Evolutionary conservation across 2,329 filamentous ascomycete species (phyloP).

Genomic region (Botrytis byssoidea): DNA sequence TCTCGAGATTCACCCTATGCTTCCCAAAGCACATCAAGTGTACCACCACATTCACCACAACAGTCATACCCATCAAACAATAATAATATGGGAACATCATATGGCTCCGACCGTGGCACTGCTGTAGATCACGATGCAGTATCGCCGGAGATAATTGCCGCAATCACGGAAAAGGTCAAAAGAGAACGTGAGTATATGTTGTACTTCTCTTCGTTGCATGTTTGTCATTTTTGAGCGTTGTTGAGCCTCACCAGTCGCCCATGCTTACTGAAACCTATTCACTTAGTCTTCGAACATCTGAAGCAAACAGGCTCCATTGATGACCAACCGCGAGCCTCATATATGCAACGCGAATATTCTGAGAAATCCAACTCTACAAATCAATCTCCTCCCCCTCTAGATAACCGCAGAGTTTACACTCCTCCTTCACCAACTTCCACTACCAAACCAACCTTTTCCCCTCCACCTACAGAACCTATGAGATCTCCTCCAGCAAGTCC

Average conservation of each 20-base stretch:
- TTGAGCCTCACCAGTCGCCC: conserved; percentile 22
- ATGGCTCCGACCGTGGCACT: conserved; percentile 26
- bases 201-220: conserved; percentile 31
- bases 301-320: conserved; percentile 39
- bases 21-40: conserved; percentile 24
- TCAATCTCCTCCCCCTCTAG: conserved; percentile 46
- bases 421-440: conserved; percentile 51
- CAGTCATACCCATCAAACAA: conserved; percentile 22
- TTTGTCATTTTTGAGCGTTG: conserved; percentile 23
- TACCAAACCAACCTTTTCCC: conserved; percentile 35
- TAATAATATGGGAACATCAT: conserved; percentile 31
- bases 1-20: conserved; percentile 30
- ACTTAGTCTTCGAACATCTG: conserved; percentile 38
- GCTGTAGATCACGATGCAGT: conserved; percentile 43
- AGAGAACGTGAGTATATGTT: conserved; percentile 49
- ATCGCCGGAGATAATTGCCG: conserved; percentile 59
- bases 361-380: conserved; percentile 40
- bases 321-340: conserved; percentile 34
- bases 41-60: conserved; percentile 27
- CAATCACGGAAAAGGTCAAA: conserved; percentile 58
- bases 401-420: conserved; percentile 47
- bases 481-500: conserved; percentile 39
- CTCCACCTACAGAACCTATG: conserved; percentile 35
- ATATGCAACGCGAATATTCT: conserved; percentile 43
- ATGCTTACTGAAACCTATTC: conserved; percentile 22